These are phyloP conservation scores for Ballota nigra DNA, from an alignment of 257 asterid species.

Conservation along the genomic window DNA sequence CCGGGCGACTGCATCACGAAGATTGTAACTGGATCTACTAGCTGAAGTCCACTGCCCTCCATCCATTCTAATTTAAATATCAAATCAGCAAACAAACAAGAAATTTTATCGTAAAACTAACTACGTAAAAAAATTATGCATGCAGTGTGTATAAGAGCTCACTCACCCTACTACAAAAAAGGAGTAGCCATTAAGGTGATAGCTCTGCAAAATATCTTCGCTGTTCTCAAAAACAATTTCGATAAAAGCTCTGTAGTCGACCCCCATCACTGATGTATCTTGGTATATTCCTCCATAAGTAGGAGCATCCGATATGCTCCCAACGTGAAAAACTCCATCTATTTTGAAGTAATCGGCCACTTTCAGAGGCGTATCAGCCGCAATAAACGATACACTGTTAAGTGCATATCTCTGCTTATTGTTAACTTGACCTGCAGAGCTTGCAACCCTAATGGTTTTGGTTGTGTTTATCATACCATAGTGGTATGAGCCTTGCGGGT, in stretches of 20 bases:
- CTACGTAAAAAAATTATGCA: neutral
- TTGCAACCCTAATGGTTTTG: constrained; percentile 57
- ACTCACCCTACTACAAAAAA: constrained; percentile 96
- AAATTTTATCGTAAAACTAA: neutral
- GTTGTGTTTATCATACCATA: constrained; percentile 83
- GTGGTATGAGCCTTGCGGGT: constrained; percentile 91
- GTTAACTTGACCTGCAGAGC: constrained; percentile 67
- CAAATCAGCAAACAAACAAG: constrained; percentile 12
- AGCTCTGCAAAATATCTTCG: constrained; percentile 77
- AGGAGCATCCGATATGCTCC: constrained; percentile 60
- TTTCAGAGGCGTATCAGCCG: constrained; percentile 74
- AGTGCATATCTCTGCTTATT: constrained; percentile 77
- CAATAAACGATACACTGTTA: constrained; percentile 70
- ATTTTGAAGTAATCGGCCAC: constrained; percentile 77
- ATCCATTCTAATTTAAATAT: constrained; percentile 62
- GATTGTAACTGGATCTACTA: constrained; percentile 63
- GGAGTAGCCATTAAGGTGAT: constrained; percentile 79
- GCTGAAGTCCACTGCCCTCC: constrained; percentile 79
- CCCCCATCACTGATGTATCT: constrained; percentile 71
- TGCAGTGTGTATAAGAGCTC: constrained; percentile 18
- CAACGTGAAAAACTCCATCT: constrained; percentile 59
- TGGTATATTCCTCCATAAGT: constrained; percentile 76
- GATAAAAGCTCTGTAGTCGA: constrained; percentile 62
- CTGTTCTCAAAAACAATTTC: constrained; percentile 74
- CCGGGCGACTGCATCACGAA: constrained; percentile 83